A percentile compares a stretch with the other conserved stretches of the same genome.
These are phyloP conservation scores for Pelargonium myrrhifolium DNA, from an alignment of 441 rosid species.

Conservation along the genomic window DNA sequence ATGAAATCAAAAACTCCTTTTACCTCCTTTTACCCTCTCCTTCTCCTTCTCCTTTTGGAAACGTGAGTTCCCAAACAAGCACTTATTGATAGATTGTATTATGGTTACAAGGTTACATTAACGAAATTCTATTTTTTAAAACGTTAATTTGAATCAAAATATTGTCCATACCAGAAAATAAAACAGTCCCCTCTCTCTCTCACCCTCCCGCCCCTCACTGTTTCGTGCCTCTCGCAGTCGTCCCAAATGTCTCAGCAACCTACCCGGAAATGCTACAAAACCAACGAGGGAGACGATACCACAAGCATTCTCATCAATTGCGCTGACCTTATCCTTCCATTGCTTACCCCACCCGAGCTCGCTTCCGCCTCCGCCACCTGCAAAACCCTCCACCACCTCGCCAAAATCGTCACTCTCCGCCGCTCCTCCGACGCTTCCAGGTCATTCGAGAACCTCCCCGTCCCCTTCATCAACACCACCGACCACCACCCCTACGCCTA, in stretches of 20 bases:
- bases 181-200: no score
- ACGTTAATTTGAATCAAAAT: no score
- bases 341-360: constrained; percentile 53
- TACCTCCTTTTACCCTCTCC: no score
- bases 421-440: constrained; percentile 69
- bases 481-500: constrained; percentile 41
- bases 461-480: constrained; percentile 44
- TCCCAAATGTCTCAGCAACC: neutral
- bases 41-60: no score
- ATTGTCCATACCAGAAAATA: no score
- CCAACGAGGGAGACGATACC: neutral
- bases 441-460: constrained; percentile 41
- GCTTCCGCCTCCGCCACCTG: constrained; percentile 43
- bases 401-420: constrained; percentile 33
- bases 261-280: neutral
- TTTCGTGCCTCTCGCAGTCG: no score
- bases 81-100: no score
- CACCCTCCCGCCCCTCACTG: no score
- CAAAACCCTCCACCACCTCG: constrained; percentile 33
- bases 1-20: no score
- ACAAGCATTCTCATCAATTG: constrained; percentile 11
- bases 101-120: no score
- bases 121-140: no score
- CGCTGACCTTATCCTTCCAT: constrained; percentile 45
- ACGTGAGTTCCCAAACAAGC: no score